Evolutionary conservation across 208 protist genomes (phyloP).

Genomic region (Phytomonas francai): DNA sequence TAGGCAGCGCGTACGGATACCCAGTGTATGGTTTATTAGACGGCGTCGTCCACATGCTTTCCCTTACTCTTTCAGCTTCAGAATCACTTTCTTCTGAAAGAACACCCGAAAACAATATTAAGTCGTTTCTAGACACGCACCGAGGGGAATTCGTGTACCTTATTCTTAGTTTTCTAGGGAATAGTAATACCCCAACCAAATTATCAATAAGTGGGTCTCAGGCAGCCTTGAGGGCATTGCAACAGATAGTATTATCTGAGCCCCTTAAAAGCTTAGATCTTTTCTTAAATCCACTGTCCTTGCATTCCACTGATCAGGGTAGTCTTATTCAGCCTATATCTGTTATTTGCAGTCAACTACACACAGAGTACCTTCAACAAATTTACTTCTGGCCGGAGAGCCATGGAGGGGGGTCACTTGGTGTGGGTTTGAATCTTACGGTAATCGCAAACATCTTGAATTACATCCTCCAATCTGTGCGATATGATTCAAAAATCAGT

Average conservation of each 20-base stretch:
- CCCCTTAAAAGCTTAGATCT: neutral
- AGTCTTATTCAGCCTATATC: slow-evolving; percentile 14
- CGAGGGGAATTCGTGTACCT: slow-evolving; percentile 33
- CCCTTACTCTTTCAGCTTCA: slow-evolving; percentile 70
- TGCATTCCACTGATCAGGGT: neutral
- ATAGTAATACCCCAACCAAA: slow-evolving; percentile 63
- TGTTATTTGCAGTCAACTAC: slow-evolving; percentile 64
- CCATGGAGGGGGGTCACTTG: slow-evolving; percentile 67
- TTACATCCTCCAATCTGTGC: slow-evolving; percentile 37
- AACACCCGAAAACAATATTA: slow-evolving; percentile 5
- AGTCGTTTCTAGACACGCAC: slow-evolving; percentile 49
- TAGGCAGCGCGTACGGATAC: slow-evolving; percentile 86
- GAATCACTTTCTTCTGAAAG: slow-evolving; percentile 59
- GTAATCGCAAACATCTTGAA: slow-evolving; percentile 73
- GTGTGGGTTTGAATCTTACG: slow-evolving; percentile 77
- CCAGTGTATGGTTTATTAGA: slow-evolving; percentile 85
- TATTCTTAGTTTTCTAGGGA: slow-evolving; percentile 58
- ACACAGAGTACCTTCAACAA: slow-evolving; percentile 66
- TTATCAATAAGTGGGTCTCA: slow-evolving; percentile 77
- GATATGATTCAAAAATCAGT: slow-evolving; percentile 21
- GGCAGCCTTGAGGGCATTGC: slow-evolving; percentile 53
- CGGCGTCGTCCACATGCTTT: slow-evolving; percentile 83
- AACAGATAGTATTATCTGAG: slow-evolving; percentile 7
- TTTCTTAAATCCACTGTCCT: neutral
- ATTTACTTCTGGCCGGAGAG: slow-evolving; percentile 75